Evolutionary conservation across 2,329 filamentous ascomycete genomes (phyloP).

Genomic region (Aspergillus terreus): DNA sequence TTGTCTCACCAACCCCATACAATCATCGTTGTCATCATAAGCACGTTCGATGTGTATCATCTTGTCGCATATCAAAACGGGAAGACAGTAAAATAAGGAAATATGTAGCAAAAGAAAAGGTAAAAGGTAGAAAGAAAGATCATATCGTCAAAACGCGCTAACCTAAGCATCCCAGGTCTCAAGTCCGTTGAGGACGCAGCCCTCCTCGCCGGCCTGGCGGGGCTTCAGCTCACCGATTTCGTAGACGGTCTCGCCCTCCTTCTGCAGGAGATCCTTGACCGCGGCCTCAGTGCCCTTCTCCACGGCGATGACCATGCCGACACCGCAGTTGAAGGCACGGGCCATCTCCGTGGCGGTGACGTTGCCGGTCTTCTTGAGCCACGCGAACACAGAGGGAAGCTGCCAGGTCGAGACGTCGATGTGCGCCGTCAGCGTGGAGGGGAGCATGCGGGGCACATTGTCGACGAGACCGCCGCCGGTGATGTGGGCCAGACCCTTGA

Average conservation of each 20-base stretch:
- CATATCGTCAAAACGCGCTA: conserved; percentile 6
- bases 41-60: neutral
- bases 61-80: too few species aligned
- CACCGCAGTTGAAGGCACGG: conserved; percentile 87
- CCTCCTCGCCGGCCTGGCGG: conserved; percentile 51
- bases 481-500: conserved; percentile 96
- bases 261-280: conserved; percentile 59
- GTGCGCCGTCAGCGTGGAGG: conserved; percentile 70
- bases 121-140: conserved; percentile 1
- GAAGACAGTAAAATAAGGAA: conserved; percentile 3
- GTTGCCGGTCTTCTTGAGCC: conserved; percentile 71
- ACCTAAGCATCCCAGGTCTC: conserved; percentile 40
- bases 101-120: conserved; percentile 8
- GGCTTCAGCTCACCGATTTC: conserved; percentile 68
- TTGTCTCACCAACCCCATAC: too few species aligned
- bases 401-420: conserved; percentile 75
- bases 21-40: too few species aligned
- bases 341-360: conserved; percentile 78
- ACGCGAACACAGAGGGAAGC: conserved; percentile 75
- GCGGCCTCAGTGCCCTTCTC: conserved; percentile 59
- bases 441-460: conserved; percentile 93
- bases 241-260: conserved; percentile 72
- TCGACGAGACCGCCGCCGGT: conserved; percentile 90
- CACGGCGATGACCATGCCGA: conserved; percentile 91
- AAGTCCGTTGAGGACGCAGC: conserved; percentile 62